These are phyloP conservation scores for Capsicum baccatum DNA, from an alignment of 257 asterid species.

Conservation along the genomic window DNA sequence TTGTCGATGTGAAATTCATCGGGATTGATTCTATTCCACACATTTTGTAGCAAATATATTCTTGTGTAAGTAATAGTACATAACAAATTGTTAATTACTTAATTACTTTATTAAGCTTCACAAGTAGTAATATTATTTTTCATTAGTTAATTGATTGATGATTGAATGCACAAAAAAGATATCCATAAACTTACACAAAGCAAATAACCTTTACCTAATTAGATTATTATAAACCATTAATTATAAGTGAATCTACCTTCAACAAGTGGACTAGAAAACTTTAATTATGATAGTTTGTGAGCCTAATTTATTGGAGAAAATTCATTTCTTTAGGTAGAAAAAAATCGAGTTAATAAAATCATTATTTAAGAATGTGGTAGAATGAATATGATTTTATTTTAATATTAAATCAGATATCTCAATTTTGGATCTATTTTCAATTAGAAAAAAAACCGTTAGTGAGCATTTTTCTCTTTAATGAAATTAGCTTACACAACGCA, in stretches of 20 bases:
- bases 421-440: neutral
- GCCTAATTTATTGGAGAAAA: neutral
- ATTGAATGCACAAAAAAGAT: neutral
- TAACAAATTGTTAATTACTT: neutral
- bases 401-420: accelerated
- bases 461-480: neutral
- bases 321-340: neutral
- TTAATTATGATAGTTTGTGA: neutral
- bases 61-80: neutral
- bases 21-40: constrained; percentile 20
- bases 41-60: neutral
- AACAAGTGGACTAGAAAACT: neutral
- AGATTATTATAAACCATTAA: neutral
- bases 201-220: neutral
- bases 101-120: neutral
- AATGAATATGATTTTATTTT: neutral
- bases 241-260: neutral
- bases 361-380: neutral
- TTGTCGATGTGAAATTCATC: too few species aligned
- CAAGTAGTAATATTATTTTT: neutral
- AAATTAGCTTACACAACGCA: neutral
- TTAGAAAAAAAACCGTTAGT: neutral
- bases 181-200: neutral
- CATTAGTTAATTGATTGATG: neutral
- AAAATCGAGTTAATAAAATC: neutral